phyloP scores from a whole-genome alignment of 1,139 yeast genomes.

The Insectozyma bohioensis region DNA sequence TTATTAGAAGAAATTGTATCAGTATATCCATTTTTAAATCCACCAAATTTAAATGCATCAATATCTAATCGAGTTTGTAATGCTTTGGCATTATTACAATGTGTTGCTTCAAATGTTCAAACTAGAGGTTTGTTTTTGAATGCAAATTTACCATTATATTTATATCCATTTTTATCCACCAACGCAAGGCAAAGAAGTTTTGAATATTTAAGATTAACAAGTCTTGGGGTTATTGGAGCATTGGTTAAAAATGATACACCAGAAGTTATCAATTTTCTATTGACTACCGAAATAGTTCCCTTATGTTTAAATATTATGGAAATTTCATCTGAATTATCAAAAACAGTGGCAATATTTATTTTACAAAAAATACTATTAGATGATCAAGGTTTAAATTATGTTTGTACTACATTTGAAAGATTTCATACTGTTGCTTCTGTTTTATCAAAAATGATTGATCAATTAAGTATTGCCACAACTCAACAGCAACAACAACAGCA shows the following conservation, averaged over 20 bases:
- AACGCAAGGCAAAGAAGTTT: constrained; percentile 89
- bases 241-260: constrained; percentile 94
- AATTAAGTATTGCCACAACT: constrained; percentile 38
- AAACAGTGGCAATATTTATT: constrained; percentile 94
- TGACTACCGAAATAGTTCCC: constrained; percentile 94
- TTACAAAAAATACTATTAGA: constrained; percentile 90
- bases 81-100: constrained; percentile 89
- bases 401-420: constrained; percentile 93
- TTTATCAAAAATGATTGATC: constrained; percentile 84
- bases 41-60: constrained; percentile 81
- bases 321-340: constrained; percentile 87
- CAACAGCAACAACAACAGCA: constrained; percentile 8
- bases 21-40: constrained; percentile 85
- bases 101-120: constrained; percentile 94
- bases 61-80: constrained; percentile 95
- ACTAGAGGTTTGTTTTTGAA: constrained; percentile 81
- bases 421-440: constrained; percentile 94
- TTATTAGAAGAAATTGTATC: constrained; percentile 84
- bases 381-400: constrained; percentile 86
- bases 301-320: constrained; percentile 94
- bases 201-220: constrained; percentile 88
- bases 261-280: constrained; percentile 85
- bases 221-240: constrained; percentile 96
- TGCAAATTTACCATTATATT: constrained; percentile 88
- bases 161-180: constrained; percentile 91